Conservation (phyloP, 1,284 basidiomycete genomes). For the Microstroma glucosiphilum region DNA sequence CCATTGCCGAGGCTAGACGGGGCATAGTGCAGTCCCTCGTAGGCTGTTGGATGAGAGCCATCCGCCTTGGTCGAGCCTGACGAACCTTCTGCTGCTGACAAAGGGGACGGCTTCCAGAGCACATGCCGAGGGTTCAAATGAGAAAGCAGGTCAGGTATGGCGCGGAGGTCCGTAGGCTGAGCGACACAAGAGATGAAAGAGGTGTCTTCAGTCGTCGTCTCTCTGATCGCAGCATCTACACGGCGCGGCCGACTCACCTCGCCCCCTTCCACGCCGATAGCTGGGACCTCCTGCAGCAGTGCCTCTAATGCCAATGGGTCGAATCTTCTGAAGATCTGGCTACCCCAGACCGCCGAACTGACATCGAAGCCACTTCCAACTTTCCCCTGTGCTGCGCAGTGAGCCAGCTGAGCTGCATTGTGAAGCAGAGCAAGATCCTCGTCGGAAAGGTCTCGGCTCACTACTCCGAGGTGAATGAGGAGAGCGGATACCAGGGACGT, state of each 20-base stretch:
- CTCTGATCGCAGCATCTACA: neutral
- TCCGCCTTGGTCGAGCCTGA: neutral
- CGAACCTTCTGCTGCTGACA: conserved; percentile 7
- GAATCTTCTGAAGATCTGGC: conserved; percentile 87
- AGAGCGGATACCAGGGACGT: conserved; percentile 85
- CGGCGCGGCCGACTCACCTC: neutral
- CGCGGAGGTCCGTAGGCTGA: neutral
- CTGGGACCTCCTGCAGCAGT: conserved; percentile 27
- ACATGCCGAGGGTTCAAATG: conserved; percentile 34
- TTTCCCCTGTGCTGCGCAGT: conserved; percentile 96
- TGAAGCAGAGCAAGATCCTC: conserved; percentile 58
- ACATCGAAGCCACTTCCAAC: conserved; percentile 97
- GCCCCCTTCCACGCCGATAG: conserved; percentile 25
- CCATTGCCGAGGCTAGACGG: neutral
- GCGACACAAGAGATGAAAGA: neutral
- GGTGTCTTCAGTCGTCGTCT: neutral
- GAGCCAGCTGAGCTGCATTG: conserved; percentile 89
- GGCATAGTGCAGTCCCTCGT: conserved; percentile 26
- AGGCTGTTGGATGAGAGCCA: conserved; percentile 28
- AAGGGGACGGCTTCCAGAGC: conserved; percentile 37
- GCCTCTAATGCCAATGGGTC: conserved; percentile 56
- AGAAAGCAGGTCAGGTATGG: neutral
- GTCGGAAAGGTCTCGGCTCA: conserved; percentile 54
- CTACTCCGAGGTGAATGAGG: conserved; percentile 68
- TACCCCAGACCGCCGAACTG: conserved; percentile 85